Evolutionary conservation across 306 rosid genomes (phyloP).

Genomic region (Parietaria judaica): DNA sequence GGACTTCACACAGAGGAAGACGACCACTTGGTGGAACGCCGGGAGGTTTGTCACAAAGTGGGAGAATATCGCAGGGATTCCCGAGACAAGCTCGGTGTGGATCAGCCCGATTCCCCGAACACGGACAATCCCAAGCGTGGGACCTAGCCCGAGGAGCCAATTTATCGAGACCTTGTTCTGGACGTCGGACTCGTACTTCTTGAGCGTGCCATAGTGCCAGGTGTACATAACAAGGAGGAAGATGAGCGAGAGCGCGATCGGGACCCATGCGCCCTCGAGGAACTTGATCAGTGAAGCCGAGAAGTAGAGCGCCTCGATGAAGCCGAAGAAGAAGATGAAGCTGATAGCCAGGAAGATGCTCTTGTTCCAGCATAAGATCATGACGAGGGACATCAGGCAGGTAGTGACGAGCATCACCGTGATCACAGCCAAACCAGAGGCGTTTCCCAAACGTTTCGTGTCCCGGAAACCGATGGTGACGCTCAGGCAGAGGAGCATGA

Average conservation of each 20-base stretch:
- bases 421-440: constrained; percentile 95
- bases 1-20: constrained; percentile 93
- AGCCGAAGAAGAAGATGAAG: constrained; percentile 84
- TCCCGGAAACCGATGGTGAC: constrained; percentile 84
- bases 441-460: constrained; percentile 96
- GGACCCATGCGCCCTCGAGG: constrained; percentile 97
- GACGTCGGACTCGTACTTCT: constrained; percentile 90
- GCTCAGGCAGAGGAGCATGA: constrained; percentile 80
- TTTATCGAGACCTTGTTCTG: constrained; percentile 91
- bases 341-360: constrained; percentile 52
- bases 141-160: constrained; percentile 82
- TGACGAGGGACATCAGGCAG: constrained; percentile 93
- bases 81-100: constrained; percentile 88
- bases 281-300: constrained; percentile 96
- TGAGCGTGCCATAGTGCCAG: constrained; percentile 93
- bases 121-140: constrained; percentile 74
- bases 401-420: constrained; percentile 95
- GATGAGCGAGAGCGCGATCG: constrained; percentile 80
- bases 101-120: constrained; percentile 93
- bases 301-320: constrained; percentile 92
- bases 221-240: constrained; percentile 76
- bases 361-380: constrained; percentile 84
- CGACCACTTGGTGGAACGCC: constrained; percentile 92
- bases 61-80: constrained; percentile 92
- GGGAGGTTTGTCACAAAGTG: constrained; percentile 97